phyloP scores from a whole-genome alignment of 257 asterid genomes.

The Primulina eburnea region DNA sequence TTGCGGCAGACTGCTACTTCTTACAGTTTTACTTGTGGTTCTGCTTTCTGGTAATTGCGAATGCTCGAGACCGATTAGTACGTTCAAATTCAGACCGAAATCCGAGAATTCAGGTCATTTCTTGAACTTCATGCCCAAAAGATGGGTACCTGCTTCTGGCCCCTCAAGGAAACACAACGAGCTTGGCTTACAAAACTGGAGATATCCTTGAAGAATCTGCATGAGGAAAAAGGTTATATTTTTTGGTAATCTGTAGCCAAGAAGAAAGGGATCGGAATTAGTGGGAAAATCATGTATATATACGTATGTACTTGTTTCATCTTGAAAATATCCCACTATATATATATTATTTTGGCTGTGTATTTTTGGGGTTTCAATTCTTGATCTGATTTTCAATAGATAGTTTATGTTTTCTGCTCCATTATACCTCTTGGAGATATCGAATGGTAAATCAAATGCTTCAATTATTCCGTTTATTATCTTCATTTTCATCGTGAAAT shows the following conservation, averaged over 20 bases:
- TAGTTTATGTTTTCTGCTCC: background rate
- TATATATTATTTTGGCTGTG: background rate
- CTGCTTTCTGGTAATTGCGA: conserved; percentile 26
- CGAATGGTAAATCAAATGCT: background rate
- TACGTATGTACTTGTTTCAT: background rate
- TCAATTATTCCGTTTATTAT: background rate
- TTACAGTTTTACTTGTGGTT: conserved; percentile 27
- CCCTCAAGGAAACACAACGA: conserved; percentile 74
- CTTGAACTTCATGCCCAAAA: conserved; percentile 55
- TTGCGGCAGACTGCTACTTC: conserved; percentile 21
- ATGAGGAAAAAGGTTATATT: background rate
- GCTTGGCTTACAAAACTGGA: conserved; percentile 58
- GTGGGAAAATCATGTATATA: background rate
- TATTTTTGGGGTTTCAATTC: background rate
- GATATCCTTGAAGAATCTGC: conserved; percentile 36
- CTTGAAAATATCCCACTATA: background rate
- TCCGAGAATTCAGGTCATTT: conserved; percentile 36
- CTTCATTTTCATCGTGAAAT: background rate
- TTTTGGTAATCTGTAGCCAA: background rate
- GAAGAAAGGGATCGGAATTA: background rate
- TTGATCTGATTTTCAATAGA: background rate
- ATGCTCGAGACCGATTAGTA: conserved; percentile 44
- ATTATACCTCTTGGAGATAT: background rate
- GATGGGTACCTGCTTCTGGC: conserved; percentile 61
- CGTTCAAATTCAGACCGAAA: conserved; percentile 37